Base-by-base conservation (phyloP, 1,284 basidiomycete genomes). In the Meripilus lineatus region DNA sequence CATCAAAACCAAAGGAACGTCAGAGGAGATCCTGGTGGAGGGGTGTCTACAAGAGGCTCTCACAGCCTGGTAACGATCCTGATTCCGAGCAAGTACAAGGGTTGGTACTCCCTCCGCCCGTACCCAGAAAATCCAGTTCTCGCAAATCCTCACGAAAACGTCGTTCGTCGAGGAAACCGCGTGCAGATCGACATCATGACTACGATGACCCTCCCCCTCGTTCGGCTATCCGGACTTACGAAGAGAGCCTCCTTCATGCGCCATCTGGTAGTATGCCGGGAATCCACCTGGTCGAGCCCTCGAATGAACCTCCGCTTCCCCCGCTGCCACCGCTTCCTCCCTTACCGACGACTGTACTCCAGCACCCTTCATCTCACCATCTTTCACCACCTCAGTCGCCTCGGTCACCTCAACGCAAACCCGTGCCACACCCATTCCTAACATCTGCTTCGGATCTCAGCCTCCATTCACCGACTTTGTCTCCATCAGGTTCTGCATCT, bases 1-100 rank as follows among this genome's bases (percentile, higher is more conserved):
- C 46, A 22, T 20, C 40, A 26, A 24, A 36, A 7, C 47, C 51
- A 18, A 41, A 34, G 5, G 47, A 47, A 15, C 24, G 38, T 18
- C 35, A 33, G 3, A 50, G 55, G 4, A 57, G 63, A 7, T 76
- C 79, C 0, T 80, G 77, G 79, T 81, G 78, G 79, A 71, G 71
- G 17, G 67, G 61, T 32, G 54, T 77, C 4, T 80, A 80, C 54
- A 58, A 70, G 50, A 72, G 73, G 15, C 50, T 80, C 23, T 79
- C 78, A 3, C 73, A 74, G 40, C 61, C 68, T 3, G 65, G 62
- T 4, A 58, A 56, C 13, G 65, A 66, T 21, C 58, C 58, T 13
- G 56, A 65, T 26, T 58, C 59, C 13, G 58, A 63, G 3, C 14
- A 20, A 13, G 46, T 48, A 17, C 44, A 33, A 26, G 39, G 34